Evolutionary conservation across 352 stramenopile genomes (phyloP), one percentile per base, ranked within the genome.

Genomic region (Pythium biforme): DNA sequence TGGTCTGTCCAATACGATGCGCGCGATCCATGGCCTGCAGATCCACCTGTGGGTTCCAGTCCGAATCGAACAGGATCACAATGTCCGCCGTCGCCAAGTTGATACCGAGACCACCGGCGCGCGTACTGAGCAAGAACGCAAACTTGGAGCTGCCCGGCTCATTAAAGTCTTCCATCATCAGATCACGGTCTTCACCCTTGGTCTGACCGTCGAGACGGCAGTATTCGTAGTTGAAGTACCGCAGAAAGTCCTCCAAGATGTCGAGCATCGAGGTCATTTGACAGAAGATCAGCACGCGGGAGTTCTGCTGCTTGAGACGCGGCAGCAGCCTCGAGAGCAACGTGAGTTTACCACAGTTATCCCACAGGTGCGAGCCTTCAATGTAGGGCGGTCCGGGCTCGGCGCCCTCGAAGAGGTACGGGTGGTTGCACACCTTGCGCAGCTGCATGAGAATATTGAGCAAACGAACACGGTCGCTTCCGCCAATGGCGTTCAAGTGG

Each of bases 191-290:
- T 69, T 95, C 87, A 23, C 85, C 87, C 66, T 95, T 92, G 0
- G 87, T 95, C 11, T 78, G 86, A 15, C 87, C 87, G 34, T 95
- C 87, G 9, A 95, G 64, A 17, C 87, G 85, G 63, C 84, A 95
- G 73, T 95, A 95, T 14, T 93, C 85, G 69, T 94, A 83, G 49
- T 64, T 65, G 52, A 89, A 87, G 73, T 87, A 95, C 3, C 88
- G 79, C 87, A 99, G 97, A 70, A 99, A 99, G 75, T 99, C 97
- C 72, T 99, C 97, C 22, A 99, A 63, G 69, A 99, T 99, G 53
- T 99, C 96, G 82, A 99, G 97, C 77, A 99, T 97, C 33, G 96
- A 95, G 45, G 97, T 99, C 97, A 99, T 99, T 75, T 99, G 98
- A 63, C 95, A 99, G 73, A 99, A 99, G 71, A 99, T 99, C 19